Percentiles rank a stretch among this genome's conserved stretches.
Conservation (phyloP, 805 yeast genomes). For the Scheffersomyces stipitis region DNA sequence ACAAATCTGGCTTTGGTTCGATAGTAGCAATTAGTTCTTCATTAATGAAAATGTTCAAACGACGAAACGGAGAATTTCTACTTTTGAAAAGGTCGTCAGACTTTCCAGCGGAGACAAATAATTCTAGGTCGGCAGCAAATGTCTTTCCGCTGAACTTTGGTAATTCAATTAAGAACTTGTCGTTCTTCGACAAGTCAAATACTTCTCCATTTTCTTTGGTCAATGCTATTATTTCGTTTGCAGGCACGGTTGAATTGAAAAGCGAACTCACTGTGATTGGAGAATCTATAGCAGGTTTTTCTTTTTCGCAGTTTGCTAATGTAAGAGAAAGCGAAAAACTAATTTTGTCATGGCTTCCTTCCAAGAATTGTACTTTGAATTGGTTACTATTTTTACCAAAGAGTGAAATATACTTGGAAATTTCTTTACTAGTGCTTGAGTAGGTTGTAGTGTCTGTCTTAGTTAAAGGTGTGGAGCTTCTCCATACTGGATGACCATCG, state of each 20-base stretch:
- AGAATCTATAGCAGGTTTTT: too few relatives aligned
- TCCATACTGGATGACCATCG: slow-evolving; percentile 24
- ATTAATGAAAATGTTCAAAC: slow-evolving; percentile 22
- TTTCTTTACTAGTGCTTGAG: slow-evolving; percentile 21
- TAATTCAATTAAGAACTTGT: too few relatives aligned
- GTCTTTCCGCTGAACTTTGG: too few relatives aligned
- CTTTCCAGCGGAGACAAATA: slow-evolving; percentile 27
- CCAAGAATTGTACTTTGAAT: slow-evolving; percentile 19
- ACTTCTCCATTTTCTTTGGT: slow-evolving; percentile 15
- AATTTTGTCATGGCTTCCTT: slow-evolving; percentile 15
- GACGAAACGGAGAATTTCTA: slow-evolving; percentile 24
- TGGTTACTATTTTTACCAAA: slow-evolving; percentile 11
- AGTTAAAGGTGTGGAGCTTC: slow-evolving; percentile 25
- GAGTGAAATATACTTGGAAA: slow-evolving; percentile 22
- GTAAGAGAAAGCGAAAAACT: slow-evolving; percentile 18
- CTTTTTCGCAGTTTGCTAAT: slow-evolving; percentile 15
- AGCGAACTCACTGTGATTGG: slow-evolving; percentile 12
- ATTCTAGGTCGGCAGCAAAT: slow-evolving; percentile 21
- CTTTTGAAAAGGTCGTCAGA: slow-evolving; percentile 23
- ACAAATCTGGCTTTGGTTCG: slow-evolving; percentile 27
- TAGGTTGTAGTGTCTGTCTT: slow-evolving; percentile 11
- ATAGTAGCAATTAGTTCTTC: slow-evolving; percentile 19
- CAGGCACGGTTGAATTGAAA: slow-evolving; percentile 20
- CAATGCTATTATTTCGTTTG: slow-evolving; percentile 20
- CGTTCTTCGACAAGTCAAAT: slow-evolving; percentile 19